A percentile compares a stretch with the other conserved stretches of the same genome.
phyloP scores from a whole-genome alignment of 2,329 filamentous ascomycete genomes.

The Macrophomina tecta region DNA sequence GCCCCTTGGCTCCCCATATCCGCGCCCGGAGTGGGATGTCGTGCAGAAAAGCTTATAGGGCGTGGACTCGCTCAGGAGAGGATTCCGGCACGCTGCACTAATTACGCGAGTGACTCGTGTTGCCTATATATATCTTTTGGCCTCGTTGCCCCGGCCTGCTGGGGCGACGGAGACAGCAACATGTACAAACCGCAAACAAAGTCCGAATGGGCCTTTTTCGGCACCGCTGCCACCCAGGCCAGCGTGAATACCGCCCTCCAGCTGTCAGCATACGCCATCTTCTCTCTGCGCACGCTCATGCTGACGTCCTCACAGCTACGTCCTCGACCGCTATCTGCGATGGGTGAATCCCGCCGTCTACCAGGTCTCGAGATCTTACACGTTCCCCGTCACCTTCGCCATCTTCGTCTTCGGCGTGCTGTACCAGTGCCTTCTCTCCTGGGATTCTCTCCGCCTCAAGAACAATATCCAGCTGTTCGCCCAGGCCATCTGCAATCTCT shows the following conservation, averaged over 20 bases:
- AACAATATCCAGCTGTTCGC: slow-evolving; percentile 37
- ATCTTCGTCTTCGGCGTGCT: slow-evolving; percentile 32
- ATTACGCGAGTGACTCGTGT: slow-evolving; percentile 14
- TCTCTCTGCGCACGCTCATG: neutral
- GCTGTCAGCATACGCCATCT: slow-evolving; percentile 28
- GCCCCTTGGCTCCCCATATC: neutral
- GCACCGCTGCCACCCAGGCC: slow-evolving; percentile 31
- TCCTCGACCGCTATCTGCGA: slow-evolving; percentile 7
- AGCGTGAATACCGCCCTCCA: slow-evolving; percentile 30
- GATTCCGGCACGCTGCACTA: slow-evolving; percentile 6
- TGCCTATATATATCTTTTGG: slow-evolving; percentile 18
- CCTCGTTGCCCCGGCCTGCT: neutral
- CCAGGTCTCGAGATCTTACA: slow-evolving; percentile 8
- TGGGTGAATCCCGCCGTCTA: slow-evolving; percentile 17
- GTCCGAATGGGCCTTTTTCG: slow-evolving; percentile 30
- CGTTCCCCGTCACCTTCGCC: slow-evolving; percentile 8
- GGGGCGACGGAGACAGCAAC: neutral
- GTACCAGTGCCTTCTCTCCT: slow-evolving; percentile 34
- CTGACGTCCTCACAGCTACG: neutral
- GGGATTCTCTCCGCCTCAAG: slow-evolving; percentile 36
- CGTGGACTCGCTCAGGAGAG: neutral
- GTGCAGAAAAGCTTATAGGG: neutral
- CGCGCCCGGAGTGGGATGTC: neutral
- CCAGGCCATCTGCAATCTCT: slow-evolving; percentile 34
- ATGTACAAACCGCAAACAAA: slow-evolving; percentile 19